Percentiles rank a stretch among this genome's conserved stretches.
Conservation (phyloP, 177 flowering plant species). For the Telopea speciosissima region DNA sequence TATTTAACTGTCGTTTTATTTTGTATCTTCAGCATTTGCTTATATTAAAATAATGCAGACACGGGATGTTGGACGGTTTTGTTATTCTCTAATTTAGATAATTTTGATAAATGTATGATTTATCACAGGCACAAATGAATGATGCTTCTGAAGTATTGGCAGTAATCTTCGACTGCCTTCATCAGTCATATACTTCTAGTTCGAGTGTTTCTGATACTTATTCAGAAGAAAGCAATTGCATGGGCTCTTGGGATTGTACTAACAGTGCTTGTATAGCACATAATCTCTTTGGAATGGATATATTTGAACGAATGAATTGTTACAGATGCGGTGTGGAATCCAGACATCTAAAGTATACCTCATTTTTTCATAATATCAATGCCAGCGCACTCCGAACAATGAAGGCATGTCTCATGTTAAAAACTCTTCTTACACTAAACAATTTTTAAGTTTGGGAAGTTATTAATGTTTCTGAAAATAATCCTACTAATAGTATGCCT, state of each 20-base stretch:
- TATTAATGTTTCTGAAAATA: background rate
- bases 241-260: conserved; percentile 77
- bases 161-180: conserved; percentile 89
- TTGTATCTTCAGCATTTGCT: background rate
- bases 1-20: background rate
- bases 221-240: conserved; percentile 46
- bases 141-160: conserved; percentile 96
- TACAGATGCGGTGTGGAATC: conserved; percentile 70
- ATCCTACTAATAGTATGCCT: conserved; percentile 4
- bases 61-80: background rate
- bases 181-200: conserved; percentile 48
- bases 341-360: conserved; percentile 78
- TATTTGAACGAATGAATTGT: conserved; percentile 85
- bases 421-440: background rate
- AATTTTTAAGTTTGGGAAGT: background rate
- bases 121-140: conserved; percentile 87
- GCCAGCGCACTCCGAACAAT: conserved; percentile 87
- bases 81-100: background rate
- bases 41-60: background rate
- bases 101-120: background rate
- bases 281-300: conserved; percentile 87
- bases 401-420: conserved; percentile 49
- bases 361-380: conserved; percentile 89
- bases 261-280: conserved; percentile 69
- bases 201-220: conserved; percentile 43